phyloP scores from a whole-genome alignment of 306 rosid genomes.

The Boehmeria nivea region DNA sequence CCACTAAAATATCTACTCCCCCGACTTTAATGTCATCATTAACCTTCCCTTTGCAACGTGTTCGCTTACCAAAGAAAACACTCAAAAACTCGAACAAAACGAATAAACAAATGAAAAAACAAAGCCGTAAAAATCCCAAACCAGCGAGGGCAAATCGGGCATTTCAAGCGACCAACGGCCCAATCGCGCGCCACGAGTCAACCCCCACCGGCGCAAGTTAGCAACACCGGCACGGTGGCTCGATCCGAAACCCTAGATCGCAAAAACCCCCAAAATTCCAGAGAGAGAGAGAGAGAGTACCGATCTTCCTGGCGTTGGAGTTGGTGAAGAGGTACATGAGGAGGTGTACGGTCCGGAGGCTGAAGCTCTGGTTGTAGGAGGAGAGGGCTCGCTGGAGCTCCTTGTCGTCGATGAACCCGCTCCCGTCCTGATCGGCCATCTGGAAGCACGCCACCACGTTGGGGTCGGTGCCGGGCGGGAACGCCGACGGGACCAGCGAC shows the following conservation, averaged over 20 bases:
- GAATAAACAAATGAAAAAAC: not conserved
- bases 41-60: too few species aligned
- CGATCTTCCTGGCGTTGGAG: conserved; percentile 65
- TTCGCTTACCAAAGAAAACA: too few species aligned
- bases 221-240: not conserved
- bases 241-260: not conserved
- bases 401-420: conserved; percentile 84
- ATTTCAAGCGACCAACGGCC: conserved; percentile 3
- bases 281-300: conserved; percentile 22
- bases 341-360: conserved; percentile 87
- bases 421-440: conserved; percentile 86
- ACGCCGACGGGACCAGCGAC: conserved; percentile 66
- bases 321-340: conserved; percentile 88
- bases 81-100: not conserved
- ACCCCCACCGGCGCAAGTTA: not conserved
- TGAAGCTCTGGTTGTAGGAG: conserved; percentile 72
- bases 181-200: conserved; percentile 2
- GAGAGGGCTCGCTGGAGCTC: conserved; percentile 87
- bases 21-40: too few species aligned
- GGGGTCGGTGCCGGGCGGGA: conserved; percentile 93
- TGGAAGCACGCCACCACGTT: conserved; percentile 75
- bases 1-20: too few species aligned
- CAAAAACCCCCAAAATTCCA: not conserved
- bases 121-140: not conserved
- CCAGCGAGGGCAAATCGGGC: conserved; percentile 16